phyloP scores from a whole-genome alignment of 371 early-diverging fungal genomes.

The Enterocytospora artemiae region DNA sequence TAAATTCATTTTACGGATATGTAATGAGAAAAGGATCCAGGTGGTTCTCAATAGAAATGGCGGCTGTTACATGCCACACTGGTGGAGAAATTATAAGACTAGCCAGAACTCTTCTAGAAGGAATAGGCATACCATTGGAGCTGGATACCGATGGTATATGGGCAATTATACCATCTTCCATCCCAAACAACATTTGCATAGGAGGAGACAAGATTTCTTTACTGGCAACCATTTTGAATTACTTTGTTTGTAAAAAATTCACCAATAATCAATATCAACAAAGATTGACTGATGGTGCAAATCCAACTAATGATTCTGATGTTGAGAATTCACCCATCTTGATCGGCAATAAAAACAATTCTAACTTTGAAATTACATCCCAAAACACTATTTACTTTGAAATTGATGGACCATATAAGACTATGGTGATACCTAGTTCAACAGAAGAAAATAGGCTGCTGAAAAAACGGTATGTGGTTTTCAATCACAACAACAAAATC shows the following conservation, averaged over 20 bases:
- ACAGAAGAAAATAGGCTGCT: slow-evolving; percentile 85
- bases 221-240: slow-evolving; percentile 90
- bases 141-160: slow-evolving; percentile 98
- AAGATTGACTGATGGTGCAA: too few species aligned
- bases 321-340: too few species aligned
- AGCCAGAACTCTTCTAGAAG: slow-evolving; percentile 79
- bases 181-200: slow-evolving; percentile 75
- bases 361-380: slow-evolving; percentile 64
- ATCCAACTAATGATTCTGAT: slow-evolving; percentile 48
- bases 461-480: slow-evolving; percentile 95
- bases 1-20: slow-evolving; percentile 97
- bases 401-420: slow-evolving; percentile 96
- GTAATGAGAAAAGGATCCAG: slow-evolving; percentile 96
- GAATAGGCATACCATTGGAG: slow-evolving; percentile 86
- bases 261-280: slow-evolving; percentile 91
- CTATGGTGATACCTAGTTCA: slow-evolving; percentile 93
- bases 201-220: slow-evolving; percentile 68
- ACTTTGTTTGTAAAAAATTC: slow-evolving; percentile 82
- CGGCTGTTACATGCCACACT: slow-evolving; percentile 85
- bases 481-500: slow-evolving; percentile 80
- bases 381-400: slow-evolving; percentile 97
- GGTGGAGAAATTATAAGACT: slow-evolving; percentile 90
- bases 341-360: slow-evolving; percentile 20
- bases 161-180: slow-evolving; percentile 82
- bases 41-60: slow-evolving; percentile 99